Percentiles rank a stretch among this genome's conserved stretches.
These are phyloP conservation scores for Pyrenula massariospora DNA, from an alignment of 495 filamentous ascomycete genomes.

Conservation along the genomic window DNA sequence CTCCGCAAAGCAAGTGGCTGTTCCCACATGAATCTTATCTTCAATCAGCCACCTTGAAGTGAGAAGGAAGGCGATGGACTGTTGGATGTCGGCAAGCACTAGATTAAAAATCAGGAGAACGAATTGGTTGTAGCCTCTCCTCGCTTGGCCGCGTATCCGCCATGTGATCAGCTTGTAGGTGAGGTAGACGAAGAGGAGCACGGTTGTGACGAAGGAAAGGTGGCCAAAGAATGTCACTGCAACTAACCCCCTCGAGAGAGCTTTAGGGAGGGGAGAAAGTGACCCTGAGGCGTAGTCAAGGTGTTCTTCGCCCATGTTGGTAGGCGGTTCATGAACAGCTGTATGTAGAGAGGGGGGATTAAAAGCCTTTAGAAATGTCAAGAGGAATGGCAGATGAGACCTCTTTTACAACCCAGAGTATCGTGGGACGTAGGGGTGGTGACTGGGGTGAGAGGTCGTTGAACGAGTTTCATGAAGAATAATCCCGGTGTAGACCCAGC, in stretches of 20 bases:
- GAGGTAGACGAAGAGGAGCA: slow-evolving; percentile 39
- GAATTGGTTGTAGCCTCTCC: slow-evolving; percentile 54
- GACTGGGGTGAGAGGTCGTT: neutral
- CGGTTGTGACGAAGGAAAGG: slow-evolving; percentile 45
- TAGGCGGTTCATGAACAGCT: neutral
- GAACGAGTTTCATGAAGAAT: neutral
- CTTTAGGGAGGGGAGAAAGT: slow-evolving; percentile 33
- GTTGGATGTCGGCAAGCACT: slow-evolving; percentile 61
- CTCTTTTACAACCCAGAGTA: no score
- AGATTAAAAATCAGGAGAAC: slow-evolving; percentile 65
- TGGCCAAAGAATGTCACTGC: slow-evolving; percentile 45
- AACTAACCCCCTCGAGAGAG: slow-evolving; percentile 38
- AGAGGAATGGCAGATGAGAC: neutral
- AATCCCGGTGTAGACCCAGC: neutral
- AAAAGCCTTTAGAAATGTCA: neutral
- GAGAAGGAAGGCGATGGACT: slow-evolving; percentile 55
- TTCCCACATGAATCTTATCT: slow-evolving; percentile 43
- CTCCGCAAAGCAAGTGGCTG: slow-evolving; percentile 53
- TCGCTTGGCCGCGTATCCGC: slow-evolving; percentile 26
- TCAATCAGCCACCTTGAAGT: slow-evolving; percentile 47
- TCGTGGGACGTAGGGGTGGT: neutral
- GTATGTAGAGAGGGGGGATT: neutral
- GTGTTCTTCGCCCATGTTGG: neutral
- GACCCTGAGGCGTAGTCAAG: neutral
- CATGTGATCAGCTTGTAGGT: slow-evolving; percentile 47